Evolutionary conservation across 2,329 filamentous ascomycete species (phyloP), one percentile per base, ranked within the genome.

Genomic region (Atkinsonella texensis): DNA sequence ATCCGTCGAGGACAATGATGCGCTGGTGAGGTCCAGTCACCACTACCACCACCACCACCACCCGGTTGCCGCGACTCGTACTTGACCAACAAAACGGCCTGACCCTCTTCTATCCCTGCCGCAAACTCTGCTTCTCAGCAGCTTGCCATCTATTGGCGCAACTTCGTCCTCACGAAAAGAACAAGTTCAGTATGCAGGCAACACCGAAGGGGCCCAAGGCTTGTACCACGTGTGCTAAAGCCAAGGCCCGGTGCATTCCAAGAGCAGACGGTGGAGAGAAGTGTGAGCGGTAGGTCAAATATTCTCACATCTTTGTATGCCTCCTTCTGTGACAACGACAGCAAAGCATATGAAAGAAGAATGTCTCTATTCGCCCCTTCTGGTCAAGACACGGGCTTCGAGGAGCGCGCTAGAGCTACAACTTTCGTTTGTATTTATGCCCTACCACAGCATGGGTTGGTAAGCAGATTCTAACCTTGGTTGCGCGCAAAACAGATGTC

Each of bases 191-290:
- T 38, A 60, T 62, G 60, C 54, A 66, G 52, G 51, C 57, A 13
- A 59, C 60, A 45, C 64, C 62, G 57, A 73, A 70, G 54, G 74
- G 74, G 12, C 73, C 74, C 3, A 70, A 72, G 56, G 74, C 74
- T 43, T 77, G 74, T 57, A 66, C 65, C 1, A 75, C 73, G 1
- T 77, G 74, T 57, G 74, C 74, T 53, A 74, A 70, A 56, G 74
- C 74, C n/a, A 77, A 77, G 58, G 69, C 73, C 32, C 66, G 74
- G 57, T 77, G 74, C 44, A 70, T 74, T 28, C 65, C 71, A 0
- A 70, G 73, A 2, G 68, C 69, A 10, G 60, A 62, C 13, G 65
- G 61, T 6, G 62, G 59, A 35, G 63, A 65, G 50, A 71, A 72
- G 51, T 77, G 74, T 56, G 74, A 77, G 55, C 69, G 74, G 73